phyloP scores from a whole-genome alignment of 2,329 filamentous ascomycete species.

The Ambrosiella beaveri region DNA sequence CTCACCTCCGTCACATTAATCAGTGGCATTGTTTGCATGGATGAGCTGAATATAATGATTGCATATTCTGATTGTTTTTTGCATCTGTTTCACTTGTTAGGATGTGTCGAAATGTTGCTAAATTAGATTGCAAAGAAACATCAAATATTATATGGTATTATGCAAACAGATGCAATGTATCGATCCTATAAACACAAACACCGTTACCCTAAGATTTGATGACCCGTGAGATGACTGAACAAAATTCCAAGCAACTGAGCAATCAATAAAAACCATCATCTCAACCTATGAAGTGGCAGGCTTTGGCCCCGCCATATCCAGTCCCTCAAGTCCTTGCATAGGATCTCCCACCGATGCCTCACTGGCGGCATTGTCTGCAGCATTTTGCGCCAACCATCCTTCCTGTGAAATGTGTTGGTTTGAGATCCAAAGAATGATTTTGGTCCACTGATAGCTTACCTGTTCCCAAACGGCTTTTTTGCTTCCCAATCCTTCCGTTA shows the following conservation, averaged over 20 bases:
- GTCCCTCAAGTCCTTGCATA: conserved; percentile 86
- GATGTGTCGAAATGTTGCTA: not conserved
- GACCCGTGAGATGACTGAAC: conserved; percentile 12
- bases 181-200: conserved; percentile 21
- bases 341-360: conserved; percentile 51
- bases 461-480: conserved; percentile 95
- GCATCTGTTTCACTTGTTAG: not conserved
- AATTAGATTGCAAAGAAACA: not conserved
- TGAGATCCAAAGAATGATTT: not conserved
- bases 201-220: conserved; percentile 27
- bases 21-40: not conserved
- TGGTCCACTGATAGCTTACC: conserved; percentile 31
- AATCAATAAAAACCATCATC: conserved; percentile 6
- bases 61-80: conserved; percentile 5
- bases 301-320: conserved; percentile 88
- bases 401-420: conserved; percentile 40
- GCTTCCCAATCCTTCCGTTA: conserved; percentile 73
- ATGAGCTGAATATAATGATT: conserved; percentile 5
- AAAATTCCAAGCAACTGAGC: not conserved
- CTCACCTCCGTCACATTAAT: no score
- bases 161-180: conserved; percentile 12
- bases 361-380: conserved; percentile 54
- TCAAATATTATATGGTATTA: not conserved
- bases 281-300: conserved; percentile 35
- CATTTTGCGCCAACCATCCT: conserved; percentile 79